Conservation (phyloP, 805 yeast genomes). For the Naumovozyma baii region DNA sequence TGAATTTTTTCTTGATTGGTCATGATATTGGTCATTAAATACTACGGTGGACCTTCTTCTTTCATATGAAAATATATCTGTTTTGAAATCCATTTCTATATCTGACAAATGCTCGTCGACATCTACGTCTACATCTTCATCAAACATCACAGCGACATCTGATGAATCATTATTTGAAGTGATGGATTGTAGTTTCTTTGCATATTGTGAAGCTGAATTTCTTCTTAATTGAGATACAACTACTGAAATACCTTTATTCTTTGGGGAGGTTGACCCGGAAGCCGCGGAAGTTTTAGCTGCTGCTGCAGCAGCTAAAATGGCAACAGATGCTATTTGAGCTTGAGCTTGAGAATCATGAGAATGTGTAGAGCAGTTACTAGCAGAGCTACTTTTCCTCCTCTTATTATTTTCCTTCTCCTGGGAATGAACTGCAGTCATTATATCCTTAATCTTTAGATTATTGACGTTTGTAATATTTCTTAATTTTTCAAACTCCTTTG, state of each 20-base stretch:
- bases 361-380: conserved; percentile 7
- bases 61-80: neutral
- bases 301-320: too few species aligned
- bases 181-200: neutral
- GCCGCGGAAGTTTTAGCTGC: too few species aligned
- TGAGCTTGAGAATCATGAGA: neutral
- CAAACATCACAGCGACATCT: neutral
- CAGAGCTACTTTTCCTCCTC: neutral
- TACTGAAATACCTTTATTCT: neutral
- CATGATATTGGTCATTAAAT: neutral
- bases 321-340: neutral
- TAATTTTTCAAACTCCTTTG: conserved; percentile 30
- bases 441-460: conserved; percentile 38
- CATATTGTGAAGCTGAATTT: neutral
- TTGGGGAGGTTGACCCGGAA: neutral
- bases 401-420: conserved; percentile 8
- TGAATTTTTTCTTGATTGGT: neutral
- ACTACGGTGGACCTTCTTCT: neutral
- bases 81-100: neutral
- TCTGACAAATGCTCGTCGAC: neutral
- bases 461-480: conserved; percentile 35
- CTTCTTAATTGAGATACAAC: neutral
- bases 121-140: neutral
- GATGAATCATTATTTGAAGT: neutral
- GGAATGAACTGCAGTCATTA: conserved; percentile 7